Evolutionary conservation across 2,329 filamentous ascomycete species (phyloP).

Genomic region (Zymoseptoria crescenta): DNA sequence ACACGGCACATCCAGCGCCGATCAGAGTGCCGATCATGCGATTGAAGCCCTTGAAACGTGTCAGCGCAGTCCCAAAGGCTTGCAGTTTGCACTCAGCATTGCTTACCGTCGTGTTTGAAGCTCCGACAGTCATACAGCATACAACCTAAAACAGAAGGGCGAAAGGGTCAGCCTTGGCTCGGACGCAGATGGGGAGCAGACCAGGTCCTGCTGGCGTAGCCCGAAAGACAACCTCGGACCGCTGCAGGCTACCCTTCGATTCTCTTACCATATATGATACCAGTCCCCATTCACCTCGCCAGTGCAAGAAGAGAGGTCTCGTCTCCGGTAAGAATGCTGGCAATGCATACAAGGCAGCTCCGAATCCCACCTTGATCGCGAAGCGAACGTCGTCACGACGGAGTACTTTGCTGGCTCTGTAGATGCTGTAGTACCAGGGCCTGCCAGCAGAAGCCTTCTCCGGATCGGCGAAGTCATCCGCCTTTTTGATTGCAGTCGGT

Average conservation of each 20-base stretch:
- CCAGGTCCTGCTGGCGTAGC: too few species aligned
- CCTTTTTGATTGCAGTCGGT: constrained; percentile 23
- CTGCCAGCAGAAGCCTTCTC: constrained; percentile 16
- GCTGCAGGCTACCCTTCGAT: too few species aligned
- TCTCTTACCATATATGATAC: constrained; percentile 73
- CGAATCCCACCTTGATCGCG: constrained; percentile 86
- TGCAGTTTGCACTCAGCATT: background rate
- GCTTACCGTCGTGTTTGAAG: constrained; percentile 79
- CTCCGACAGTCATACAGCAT: constrained; percentile 93
- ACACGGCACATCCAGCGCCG: constrained; percentile 65
- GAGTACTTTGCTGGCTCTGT: constrained; percentile 49
- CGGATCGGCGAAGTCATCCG: constrained; percentile 25
- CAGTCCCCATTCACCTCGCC: constrained; percentile 94
- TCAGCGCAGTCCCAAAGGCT: background rate
- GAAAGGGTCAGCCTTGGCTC: too few species aligned
- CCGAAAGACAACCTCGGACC: too few species aligned
- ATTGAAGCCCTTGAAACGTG: constrained; percentile 43
- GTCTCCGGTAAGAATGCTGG: constrained; percentile 77
- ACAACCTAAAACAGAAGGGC: constrained; percentile 46
- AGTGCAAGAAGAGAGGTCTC: constrained; percentile 71
- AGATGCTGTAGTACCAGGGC: constrained; percentile 41
- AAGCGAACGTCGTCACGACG: constrained; percentile 64
- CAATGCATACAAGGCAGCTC: constrained; percentile 80
- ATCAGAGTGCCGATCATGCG: constrained; percentile 80
- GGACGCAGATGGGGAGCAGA: too few species aligned